Evolutionary conservation across 257 asterid genomes (phyloP), one percentile per base, ranked within the genome.

Genomic region (Voacanga thouarsii): DNA sequence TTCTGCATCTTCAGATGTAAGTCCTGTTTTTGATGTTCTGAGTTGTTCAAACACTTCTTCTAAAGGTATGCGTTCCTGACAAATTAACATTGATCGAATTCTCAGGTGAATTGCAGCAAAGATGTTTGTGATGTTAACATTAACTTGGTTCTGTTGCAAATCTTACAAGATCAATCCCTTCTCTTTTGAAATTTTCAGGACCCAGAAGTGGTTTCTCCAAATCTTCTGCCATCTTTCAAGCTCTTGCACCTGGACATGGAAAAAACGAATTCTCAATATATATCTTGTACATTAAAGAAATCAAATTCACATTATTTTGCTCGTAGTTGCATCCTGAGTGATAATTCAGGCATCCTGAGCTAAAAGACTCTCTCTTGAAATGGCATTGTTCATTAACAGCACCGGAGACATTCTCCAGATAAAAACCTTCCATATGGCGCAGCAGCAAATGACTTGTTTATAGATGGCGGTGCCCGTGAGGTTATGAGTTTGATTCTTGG

Each of bases 131-230:
- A 24, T 80, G 39, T 26, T 50, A 59, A 74, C 74, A 16, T 61
- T 63, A 24, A 65, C n/a, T 10, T 39, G 47, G n/a, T n/a, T 67
- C 39, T 30, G 21, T 51, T 37, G 39, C 44, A 14, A 70, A 47
- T 23, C 79, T 75, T 75, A 82, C 85, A 80, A 78, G 83, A 82
- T 78, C 85, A 82, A 82, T 74, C 71, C 80, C 83, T 61, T 78
- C 85, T 71, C 69, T 43, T 14, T 60, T 60, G 43, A 82, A 82
- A 63, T 72, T 78, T 78, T 82, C 85, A 69, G 83, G 82, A 59
- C 61, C 83, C 64, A 82, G 43, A 69, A 82, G 49, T 47, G 85
- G 83, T 49, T 74, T 78, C 68, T 76, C 72, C 68, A 78, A 69
- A 51, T 82, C 85, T 61, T 78, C 83, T 57, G 85, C 80, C 85